Percentiles rank a stretch among this genome's conserved stretches.
phyloP scores from a whole-genome alignment of 1,284 basidiomycete genomes.

The Taiwanofungus camphoratus region DNA sequence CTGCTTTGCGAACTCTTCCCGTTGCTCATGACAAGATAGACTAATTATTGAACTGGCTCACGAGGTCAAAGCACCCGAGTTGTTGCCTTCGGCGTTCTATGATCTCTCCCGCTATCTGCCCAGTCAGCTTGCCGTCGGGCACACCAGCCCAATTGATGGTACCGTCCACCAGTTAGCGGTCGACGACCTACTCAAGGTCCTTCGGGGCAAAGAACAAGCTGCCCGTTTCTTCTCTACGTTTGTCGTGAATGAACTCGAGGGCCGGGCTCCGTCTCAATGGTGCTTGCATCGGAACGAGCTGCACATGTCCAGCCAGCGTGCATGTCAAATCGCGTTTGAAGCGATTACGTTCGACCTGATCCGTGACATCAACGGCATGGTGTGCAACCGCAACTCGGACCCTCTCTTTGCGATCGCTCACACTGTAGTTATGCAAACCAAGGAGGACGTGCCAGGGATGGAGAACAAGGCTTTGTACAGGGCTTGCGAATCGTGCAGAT shows the following conservation, averaged over 20 bases:
- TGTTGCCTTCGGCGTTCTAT: constrained; percentile 47
- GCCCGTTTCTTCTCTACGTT: constrained; percentile 71
- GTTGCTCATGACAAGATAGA: constrained; percentile 27
- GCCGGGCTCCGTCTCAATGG: constrained; percentile 41
- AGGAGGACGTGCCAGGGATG: constrained; percentile 38
- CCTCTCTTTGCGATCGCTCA: constrained; percentile 65
- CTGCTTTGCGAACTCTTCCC: background rate
- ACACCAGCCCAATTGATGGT: constrained; percentile 22
- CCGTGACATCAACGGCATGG: constrained; percentile 62
- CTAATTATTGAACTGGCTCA: constrained; percentile 39
- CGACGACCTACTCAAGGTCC: constrained; percentile 49
- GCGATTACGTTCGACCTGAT: constrained; percentile 65
- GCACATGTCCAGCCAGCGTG: constrained; percentile 38
- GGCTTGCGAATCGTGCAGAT: constrained; percentile 60
- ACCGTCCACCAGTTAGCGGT: constrained; percentile 35
- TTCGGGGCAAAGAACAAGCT: constrained; percentile 63
- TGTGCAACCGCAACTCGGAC: constrained; percentile 59
- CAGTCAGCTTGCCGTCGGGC: constrained; percentile 35
- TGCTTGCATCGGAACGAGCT: constrained; percentile 46
- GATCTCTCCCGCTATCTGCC: constrained; percentile 45
- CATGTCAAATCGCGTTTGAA: constrained; percentile 66
- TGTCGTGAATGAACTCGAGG: constrained; percentile 64
- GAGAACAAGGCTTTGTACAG: constrained; percentile 38
- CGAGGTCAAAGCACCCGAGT: constrained; percentile 30
- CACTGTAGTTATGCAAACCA: constrained; percentile 55